A percentile compares a stretch with the other conserved stretches of the same genome.
phyloP scores from a whole-genome alignment of 1,284 basidiomycete genomes.

The Sporisorium graminicola region DNA sequence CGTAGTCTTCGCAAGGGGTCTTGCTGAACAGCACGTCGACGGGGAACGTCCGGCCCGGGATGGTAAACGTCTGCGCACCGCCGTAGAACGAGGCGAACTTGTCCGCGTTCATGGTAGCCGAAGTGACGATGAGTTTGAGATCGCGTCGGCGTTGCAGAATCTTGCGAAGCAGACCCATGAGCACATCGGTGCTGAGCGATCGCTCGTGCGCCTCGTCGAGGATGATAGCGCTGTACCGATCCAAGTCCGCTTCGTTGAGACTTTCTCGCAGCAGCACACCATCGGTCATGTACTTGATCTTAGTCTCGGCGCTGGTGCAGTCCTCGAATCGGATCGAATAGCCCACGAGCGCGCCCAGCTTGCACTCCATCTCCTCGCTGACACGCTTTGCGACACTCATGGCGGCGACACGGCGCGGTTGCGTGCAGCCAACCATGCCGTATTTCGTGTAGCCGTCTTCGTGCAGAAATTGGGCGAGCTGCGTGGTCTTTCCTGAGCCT shows the following conservation, averaged over 20 bases:
- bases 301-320: conserved; percentile 89
- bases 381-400: conserved; percentile 99
- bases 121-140: conserved; percentile 95
- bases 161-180: conserved; percentile 94
- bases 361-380: conserved; percentile 86
- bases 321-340: conserved; percentile 99
- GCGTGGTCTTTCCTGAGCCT: conserved; percentile 94
- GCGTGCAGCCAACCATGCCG: conserved; percentile 93
- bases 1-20: conserved; percentile 98
- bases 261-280: conserved; percentile 95
- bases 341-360: conserved; percentile 88
- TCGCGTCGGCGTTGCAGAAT: conserved; percentile 91
- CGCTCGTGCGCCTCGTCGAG: conserved; percentile 97
- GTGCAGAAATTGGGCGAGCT: conserved; percentile 89
- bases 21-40: conserved; percentile 96
- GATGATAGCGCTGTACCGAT: conserved; percentile 94
- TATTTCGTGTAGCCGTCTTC: conserved; percentile 92
- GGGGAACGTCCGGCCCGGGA: conserved; percentile 97
- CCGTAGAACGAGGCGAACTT: conserved; percentile 96
- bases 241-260: conserved; percentile 93
- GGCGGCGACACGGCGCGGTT: conserved; percentile 95
- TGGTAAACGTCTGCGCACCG: conserved; percentile 93
- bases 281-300: conserved; percentile 96
- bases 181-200: conserved; percentile 92
- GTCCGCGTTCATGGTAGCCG: conserved; percentile 98